Evolutionary conservation across 768 basidiomycete species (phyloP).

Genomic region (Leucosporidium yakuticum): DNA sequence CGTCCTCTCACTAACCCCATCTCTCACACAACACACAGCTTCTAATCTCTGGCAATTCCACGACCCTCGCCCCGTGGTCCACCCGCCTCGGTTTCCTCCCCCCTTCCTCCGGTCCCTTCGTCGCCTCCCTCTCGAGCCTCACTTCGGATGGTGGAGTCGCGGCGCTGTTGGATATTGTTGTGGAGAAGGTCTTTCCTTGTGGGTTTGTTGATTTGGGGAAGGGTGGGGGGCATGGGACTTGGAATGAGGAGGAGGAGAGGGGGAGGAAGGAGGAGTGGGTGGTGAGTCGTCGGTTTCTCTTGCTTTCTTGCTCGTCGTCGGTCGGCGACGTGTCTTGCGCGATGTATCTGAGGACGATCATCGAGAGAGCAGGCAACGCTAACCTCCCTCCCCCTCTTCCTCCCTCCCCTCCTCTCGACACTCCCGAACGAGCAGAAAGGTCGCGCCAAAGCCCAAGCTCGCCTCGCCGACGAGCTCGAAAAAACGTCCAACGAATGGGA

Average conservation of each 20-base stretch:
- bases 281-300: conserved; percentile 4
- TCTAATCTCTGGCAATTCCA: conserved; percentile 71
- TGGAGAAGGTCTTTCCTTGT: conserved; percentile 67
- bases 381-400: too few relatives aligned
- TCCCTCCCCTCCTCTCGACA: too few relatives aligned
- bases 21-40: conserved; percentile 42
- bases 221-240: conserved; percentile 58
- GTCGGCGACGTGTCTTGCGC: not conserved
- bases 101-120: conserved; percentile 49
- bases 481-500: conserved; percentile 18
- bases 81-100: conserved; percentile 72
- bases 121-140: conserved; percentile 72
- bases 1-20: not conserved
- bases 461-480: conserved; percentile 12
- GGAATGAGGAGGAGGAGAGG: conserved; percentile 62
- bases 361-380: too few relatives aligned
- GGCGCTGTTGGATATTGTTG: conserved; percentile 63
- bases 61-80: conserved; percentile 81
- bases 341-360: not conserved
- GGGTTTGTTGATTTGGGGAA: conserved; percentile 68
- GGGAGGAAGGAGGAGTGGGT: conserved; percentile 28
- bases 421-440: conserved; percentile 1
- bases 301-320: not conserved
- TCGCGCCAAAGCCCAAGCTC: conserved; percentile 4
- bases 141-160: conserved; percentile 74